Base-by-base conservation (phyloP, 306 rosid species). In the Mimosa bimucronata region DNA sequence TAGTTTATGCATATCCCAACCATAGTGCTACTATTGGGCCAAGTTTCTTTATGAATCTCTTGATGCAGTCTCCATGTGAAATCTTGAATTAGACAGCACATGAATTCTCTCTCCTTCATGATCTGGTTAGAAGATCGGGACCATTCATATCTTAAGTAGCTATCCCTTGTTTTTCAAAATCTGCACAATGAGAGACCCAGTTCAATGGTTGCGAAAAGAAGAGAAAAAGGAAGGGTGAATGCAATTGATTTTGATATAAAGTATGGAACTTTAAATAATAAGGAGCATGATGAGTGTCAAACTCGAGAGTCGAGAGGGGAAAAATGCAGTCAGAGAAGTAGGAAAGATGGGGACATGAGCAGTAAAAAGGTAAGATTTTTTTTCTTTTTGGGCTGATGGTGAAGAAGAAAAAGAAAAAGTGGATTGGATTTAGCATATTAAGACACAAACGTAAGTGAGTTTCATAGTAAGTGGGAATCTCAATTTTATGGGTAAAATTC, bases 321-420 rank as follows among this genome's bases (percentile, higher is more conserved):
- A 26, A n/a, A 69, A 58, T 57, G 77, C 77, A 71, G 82, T 79
- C 82, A 79, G 82, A 71, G 82, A 79, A 79, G 82, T 79, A 46
- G 82, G 82, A 70, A 79, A 79, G 82, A 79, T 14, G 66, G 70
- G 80, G 76, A 30, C 80, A 74, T 61, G 82, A 79, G 79, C 84
- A 79, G 88, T 82, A 83, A 85, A 85, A 85, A 85, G 82, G 86
- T 75, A 28, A 52, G 86, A 75, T 78, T 72, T 80, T 82, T 53
- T 82, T 76, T 71, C 7, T 52, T 18, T 50, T 7, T 13, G 21
- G 52, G 38, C n/a, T 34, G 38, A 6, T 7, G 31, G 30, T 3
- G 82, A 82, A 60, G 72, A 66, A 62, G 25, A 29, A 68, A 48
- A 60, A 78, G 69, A 71, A 28, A 37, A 57, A 44, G 57, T 3